Evolutionary conservation across 2,329 filamentous ascomycete genomes (phyloP).

Genomic region (Fusarium verrucosum): DNA sequence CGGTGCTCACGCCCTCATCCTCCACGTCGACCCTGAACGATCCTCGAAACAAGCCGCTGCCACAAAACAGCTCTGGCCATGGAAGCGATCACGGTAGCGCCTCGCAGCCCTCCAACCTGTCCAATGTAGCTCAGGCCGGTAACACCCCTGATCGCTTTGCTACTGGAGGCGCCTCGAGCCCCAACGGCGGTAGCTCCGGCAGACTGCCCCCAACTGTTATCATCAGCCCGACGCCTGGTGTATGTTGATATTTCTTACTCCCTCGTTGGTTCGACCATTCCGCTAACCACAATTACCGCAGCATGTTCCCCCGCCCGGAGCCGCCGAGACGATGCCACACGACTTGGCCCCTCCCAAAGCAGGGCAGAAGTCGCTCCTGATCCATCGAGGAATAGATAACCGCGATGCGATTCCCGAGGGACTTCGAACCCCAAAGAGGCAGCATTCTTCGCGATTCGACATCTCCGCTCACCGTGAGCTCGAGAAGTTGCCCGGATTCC

Average conservation of each 20-base stretch:
- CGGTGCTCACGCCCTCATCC: conserved; percentile 80
- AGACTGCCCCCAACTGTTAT: conserved; percentile 84
- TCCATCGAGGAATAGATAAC: conserved; percentile 86
- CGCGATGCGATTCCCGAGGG: conserved; percentile 93
- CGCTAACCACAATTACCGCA: conserved; percentile 33
- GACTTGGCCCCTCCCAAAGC: conserved; percentile 94
- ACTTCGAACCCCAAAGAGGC: conserved; percentile 91
- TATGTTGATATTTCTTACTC: conserved; percentile 58
- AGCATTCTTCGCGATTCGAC: conserved; percentile 97
- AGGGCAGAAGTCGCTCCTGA: conserved; percentile 85
- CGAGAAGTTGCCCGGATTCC: conserved; percentile 96
- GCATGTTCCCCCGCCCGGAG: conserved; percentile 92
- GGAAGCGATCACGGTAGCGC: conserved; percentile 55
- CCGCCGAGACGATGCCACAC: conserved; percentile 97
- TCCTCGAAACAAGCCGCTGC: conserved; percentile 81
- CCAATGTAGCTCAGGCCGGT: conserved; percentile 51
- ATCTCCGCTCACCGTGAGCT: conserved; percentile 96
- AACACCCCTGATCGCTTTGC: conserved; percentile 56
- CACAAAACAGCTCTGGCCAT: conserved; percentile 61
- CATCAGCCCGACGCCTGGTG: conserved; percentile 92
- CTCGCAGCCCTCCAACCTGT: conserved; percentile 53
- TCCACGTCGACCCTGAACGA: conserved; percentile 90
- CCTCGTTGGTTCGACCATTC: background rate
- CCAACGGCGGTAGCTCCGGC: conserved; percentile 49
- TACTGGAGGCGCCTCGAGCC: conserved; percentile 48